Evolutionary conservation across 345 rosid genomes (phyloP), one percentile per base, ranked within the genome.

Genomic region (Eucalyptus brandiana): DNA sequence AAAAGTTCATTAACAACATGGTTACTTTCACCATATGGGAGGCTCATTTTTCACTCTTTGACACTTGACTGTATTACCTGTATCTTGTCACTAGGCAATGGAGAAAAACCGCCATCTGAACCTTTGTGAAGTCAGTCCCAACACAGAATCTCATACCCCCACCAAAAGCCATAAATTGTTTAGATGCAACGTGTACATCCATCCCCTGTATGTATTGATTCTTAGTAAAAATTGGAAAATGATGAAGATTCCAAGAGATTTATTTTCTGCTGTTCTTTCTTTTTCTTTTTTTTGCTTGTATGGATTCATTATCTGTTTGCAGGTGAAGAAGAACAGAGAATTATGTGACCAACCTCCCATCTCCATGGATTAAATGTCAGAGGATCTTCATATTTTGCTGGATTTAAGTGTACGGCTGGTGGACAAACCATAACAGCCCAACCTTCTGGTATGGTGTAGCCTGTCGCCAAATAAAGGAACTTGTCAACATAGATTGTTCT

Each of bases 131-230:
- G 87, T 96, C 99, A 54, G 97, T 92, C 88, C 99, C 99, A 16
- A 98, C 98, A 86, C 99, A 98, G 89, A 98, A 94, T 92, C 99
- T 95, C 99, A 97, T 93, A 86, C 99, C 99, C 30, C 99, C 99
- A 32, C 99, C 99, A 90, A 97, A 97, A 53, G 97, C 99, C 99
- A 97, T 96, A 94, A 97, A 98, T 69, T 92, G 90, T 91, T 96
- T 98, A 24, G 99, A 90, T 87, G 96, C 97, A 12, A 94, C 92
- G 90, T 88, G 94, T 90, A 51, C 45, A 86, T 93, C 97, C 88
- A 88, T 89, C 48, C 96, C 98, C 99, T 98, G 93, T 48, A 85
- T 86, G 72, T 47, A 56, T 23, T 23, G 24, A 72, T 53, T 87
- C 12, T 32, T 80, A 9, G 26, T 85, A 24, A 16, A 85, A 45